Evolutionary conservation across 768 basidiomycete genomes (phyloP), one percentile per base, ranked within the genome.

Genomic region (Mycena metata): DNA sequence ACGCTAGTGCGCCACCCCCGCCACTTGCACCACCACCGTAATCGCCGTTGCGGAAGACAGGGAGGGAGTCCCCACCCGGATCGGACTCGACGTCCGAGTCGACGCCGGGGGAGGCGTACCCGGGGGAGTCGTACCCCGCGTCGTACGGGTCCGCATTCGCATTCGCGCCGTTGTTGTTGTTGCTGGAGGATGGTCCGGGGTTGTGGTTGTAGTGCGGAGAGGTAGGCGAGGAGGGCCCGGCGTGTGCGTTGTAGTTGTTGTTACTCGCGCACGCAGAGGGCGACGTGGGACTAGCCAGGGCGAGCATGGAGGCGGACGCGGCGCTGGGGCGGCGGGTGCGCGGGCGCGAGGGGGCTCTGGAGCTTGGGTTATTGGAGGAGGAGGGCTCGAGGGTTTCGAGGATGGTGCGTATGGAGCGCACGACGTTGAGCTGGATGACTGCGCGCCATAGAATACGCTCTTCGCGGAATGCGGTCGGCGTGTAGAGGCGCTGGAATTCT

Each of bases 371-470:
- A n/a, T n/a, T n/a, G 70, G 76, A 76, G 76, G 13, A 72, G 55
- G 57, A 63, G 24, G 45, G 64, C 45, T 52, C 35, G 43, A 88
- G 73, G 15, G 89, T 82, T 49, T 92, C 91, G 60, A 94, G 85
- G 63, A 95, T 93, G 33, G 86, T 85, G 59, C 90, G 90, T 59
- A 94, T 82, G 15, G 92, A 93, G 55, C 91, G 90, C 39, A 93
- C 89, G 69, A 95, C 84, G 76, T 94, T 94, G 72, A 94, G 86
- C 73, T 94, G 94, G 64, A 95, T 93, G 51, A 95, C 88, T 0
- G 90, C 88, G 17, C 93, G 88, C 93, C 93, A 95, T n/a, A 91
- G 85, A 17, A 92, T 84, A 24, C 91, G 88, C 72, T 95, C 94
- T 61, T 89, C 86, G 21, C 88, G 88, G 74, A 94, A 94, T 0